Conservation (phyloP, 1,284 basidiomycete genomes). For the Fomitopsis schrenkii region DNA sequence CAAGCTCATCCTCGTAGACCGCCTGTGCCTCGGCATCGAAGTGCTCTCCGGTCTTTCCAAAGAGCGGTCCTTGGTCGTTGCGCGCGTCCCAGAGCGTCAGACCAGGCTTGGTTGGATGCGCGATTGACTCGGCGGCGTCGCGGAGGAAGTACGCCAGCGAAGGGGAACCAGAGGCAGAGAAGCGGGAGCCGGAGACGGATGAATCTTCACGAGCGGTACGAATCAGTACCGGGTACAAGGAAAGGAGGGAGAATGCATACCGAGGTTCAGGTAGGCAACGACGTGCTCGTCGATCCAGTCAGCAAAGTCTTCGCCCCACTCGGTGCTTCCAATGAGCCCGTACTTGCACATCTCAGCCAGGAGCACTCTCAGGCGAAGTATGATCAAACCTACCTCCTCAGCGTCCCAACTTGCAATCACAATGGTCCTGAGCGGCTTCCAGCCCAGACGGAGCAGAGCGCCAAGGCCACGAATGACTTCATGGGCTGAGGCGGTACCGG, state of each 20-base stretch:
- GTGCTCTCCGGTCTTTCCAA: conserved; percentile 24
- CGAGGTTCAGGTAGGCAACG: conserved; percentile 84
- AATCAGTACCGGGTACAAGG: neutral
- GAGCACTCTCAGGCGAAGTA: neutral
- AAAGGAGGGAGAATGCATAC: conserved; percentile 20
- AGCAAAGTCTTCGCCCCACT: conserved; percentile 86
- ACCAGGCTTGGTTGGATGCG: conserved; percentile 53
- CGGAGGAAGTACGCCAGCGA: conserved; percentile 75
- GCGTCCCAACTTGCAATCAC: conserved; percentile 89
- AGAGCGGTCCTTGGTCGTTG: conserved; percentile 49
- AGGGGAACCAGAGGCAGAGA: conserved; percentile 56
- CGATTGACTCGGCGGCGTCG: conserved; percentile 58
- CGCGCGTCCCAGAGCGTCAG: conserved; percentile 66
- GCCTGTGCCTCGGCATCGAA: conserved; percentile 24
- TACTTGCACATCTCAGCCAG: conserved; percentile 40
- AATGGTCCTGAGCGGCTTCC: conserved; percentile 87
- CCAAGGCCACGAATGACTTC: conserved; percentile 84
- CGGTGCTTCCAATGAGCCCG: conserved; percentile 82
- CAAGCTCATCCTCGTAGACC: conserved; percentile 22
- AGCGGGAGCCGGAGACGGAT: conserved; percentile 67
- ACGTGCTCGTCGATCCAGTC: conserved; percentile 74
- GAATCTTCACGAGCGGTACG: conserved; percentile 37
- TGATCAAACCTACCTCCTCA: conserved; percentile 58
- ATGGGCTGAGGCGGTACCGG: conserved; percentile 79
- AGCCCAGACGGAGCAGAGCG: conserved; percentile 64